Conservation (phyloP, 805 yeast species). For the Kodamaea neixiangensis region DNA sequence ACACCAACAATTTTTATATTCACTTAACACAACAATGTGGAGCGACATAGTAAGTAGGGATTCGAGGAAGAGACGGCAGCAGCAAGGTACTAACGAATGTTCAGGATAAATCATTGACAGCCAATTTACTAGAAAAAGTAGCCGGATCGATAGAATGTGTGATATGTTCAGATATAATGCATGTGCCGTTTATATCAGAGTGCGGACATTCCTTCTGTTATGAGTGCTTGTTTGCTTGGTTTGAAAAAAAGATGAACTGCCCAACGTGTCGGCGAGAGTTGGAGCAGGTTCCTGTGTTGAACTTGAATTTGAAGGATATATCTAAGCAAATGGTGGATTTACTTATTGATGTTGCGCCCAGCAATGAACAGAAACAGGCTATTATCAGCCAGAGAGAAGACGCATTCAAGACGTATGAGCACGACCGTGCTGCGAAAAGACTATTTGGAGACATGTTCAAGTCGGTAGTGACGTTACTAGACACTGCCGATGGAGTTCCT, state of each 20-base stretch:
- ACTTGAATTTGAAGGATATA: constrained; percentile 52
- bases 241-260: constrained; percentile 56
- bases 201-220: constrained; percentile 83
- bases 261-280: constrained; percentile 64
- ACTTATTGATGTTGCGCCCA: constrained; percentile 35
- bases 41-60: constrained; percentile 12
- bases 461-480: constrained; percentile 55
- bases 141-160: constrained; percentile 50
- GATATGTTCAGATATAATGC: constrained; percentile 70
- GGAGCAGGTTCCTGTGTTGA: constrained; percentile 51
- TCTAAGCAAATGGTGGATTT: constrained; percentile 43
- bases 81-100: constrained; percentile 14
- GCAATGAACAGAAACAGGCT: constrained; percentile 23
- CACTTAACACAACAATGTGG: constrained; percentile 9
- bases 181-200: constrained; percentile 57
- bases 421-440: constrained; percentile 37
- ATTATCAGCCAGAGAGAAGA: constrained; percentile 28
- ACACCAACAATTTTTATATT: not conserved
- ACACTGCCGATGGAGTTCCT: constrained; percentile 69
- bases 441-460: constrained; percentile 54
- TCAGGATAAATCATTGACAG: constrained; percentile 23
- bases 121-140: constrained; percentile 28
- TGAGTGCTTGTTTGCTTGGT: constrained; percentile 63
- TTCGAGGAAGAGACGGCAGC: not conserved
- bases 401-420: constrained; percentile 35